Evolutionary conservation across 2,329 filamentous ascomycete species (phyloP), one percentile per base, ranked within the genome.

Genomic region (Scedosporium dehoogii): DNA sequence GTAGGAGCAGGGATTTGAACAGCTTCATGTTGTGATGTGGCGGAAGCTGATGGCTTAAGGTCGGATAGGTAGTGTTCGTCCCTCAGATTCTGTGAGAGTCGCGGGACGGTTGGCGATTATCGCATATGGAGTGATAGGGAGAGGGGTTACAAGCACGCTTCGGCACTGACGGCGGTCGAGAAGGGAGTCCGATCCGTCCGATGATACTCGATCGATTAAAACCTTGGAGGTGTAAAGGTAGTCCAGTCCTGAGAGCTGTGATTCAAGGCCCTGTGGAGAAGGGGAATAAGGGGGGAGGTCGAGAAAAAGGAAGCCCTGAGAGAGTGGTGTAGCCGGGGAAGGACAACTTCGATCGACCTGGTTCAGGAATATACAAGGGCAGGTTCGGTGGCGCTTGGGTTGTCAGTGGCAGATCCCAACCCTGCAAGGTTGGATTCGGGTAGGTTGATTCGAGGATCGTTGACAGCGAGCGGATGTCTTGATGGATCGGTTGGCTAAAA

Each of bases 1-100:
- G 60, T 14, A 65, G 23, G 3, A 46, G 29, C 18, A 66, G 33
- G 10, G 63, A 23, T n/a, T 61, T 46, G 56, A 63, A 27, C 41
- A 66, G 42, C 56, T 59, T 63, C 65, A 66, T 66, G 2, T 46
- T 59, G 55, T n/a, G n/a, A 23, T 5, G 46, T 48, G 5, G 7
- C 21, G 27, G 51, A 27, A 27, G 14, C 21, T 14, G 18, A 23
- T 16, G 51, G 21, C 21, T 56, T 27, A n/a, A n/a, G n/a, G n/a
- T n/a, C 10, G 4, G 23, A 12, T 56, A 29, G 21, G 23, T 38
- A 27, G 51, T 55, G 51, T 21, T 56, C 12, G 51, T 29, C 29
- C 29, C 29, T 29, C 7, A 4, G 33, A 38, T 12, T 38, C 33
- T 4, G 33, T 38, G 33, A 14, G 3, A 14, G 33, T 10, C 3